Base-by-base conservation (phyloP, 179 eudicot species). In the Gypsophila paniculata region DNA sequence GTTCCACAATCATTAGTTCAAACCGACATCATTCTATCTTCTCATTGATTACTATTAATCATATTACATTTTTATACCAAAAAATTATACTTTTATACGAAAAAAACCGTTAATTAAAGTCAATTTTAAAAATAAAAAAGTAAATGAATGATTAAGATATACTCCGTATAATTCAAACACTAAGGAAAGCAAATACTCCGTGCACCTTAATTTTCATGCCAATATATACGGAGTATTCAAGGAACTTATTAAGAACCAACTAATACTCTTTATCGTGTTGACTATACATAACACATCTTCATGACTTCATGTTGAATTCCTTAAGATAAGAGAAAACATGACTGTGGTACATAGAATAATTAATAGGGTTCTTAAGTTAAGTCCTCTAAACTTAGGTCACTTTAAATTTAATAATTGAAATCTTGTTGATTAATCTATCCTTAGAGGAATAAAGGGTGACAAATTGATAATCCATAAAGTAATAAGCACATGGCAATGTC, bases 401-500 rank as follows among this genome's bases (percentile, higher is more conserved):
- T 65, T 65, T 65, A 65, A 21, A 65, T 19, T 65, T 10, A 65
- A 58, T 22, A 38, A 65, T 19, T 65, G 10, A 21, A 44, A 65
- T 65, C 69, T 65, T 65, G 53, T 63, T 42, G 69, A 65, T 39
- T 39, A 65, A 65, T 39, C 32, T 42, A 65, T 42, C 19, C 29
- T 18, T 36, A 38, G 22, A 23, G 22, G 25, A n/a, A 65, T 54
- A 65, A 76, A 63, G 25, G 11, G 25, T 21, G 34, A 26, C 25
- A 61, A 49, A 14, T 49, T 51, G 44, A 73, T 62, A 18, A 61
- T 68, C 19, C 73, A 17, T 48, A 77, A 61, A 77, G 76, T 68
- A 69, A 69, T 59, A 29, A 39, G 74, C 77, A 73, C 80, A 77
- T 73, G 80, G 80, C 19, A 69, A 52, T 69, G 71, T 70, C 59